Evolutionary conservation across 192 early-diverging fungal species (phyloP).

Genomic region (Coemansia sp.): DNA sequence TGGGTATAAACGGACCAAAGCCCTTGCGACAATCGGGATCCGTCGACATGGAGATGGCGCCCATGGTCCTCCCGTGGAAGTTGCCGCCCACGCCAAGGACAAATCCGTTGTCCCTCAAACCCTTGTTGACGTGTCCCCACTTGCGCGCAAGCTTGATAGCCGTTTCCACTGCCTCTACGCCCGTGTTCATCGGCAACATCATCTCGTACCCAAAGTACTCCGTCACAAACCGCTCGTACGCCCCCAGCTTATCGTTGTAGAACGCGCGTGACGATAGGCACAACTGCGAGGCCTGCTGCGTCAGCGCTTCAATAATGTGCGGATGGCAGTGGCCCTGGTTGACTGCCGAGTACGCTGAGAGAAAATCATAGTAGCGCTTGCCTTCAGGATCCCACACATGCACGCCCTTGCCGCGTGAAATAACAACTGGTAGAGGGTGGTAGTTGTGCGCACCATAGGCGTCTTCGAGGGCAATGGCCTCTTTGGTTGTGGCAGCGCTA

Average conservation of each 20-base stretch:
- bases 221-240: conserved; percentile 87
- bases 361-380: conserved; percentile 73
- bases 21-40: conserved; percentile 78
- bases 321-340: conserved; percentile 96
- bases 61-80: conserved; percentile 96
- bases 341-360: conserved; percentile 75
- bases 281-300: conserved; percentile 83
- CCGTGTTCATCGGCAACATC: conserved; percentile 99
- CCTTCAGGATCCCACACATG: conserved; percentile 95
- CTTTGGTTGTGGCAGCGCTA: conserved; percentile 15
- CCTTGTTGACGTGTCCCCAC: conserved; percentile 95
- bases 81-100: conserved; percentile 84
- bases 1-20: conserved; percentile 95
- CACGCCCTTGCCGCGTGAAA: conserved; percentile 80
- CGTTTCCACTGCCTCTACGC: conserved; percentile 98
- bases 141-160: conserved; percentile 96
- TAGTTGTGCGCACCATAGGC: conserved; percentile 97
- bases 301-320: conserved; percentile 86
- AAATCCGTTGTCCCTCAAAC: conserved; percentile 74
- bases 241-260: conserved; percentile 91
- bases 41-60: conserved; percentile 91
- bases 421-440: conserved; percentile 94
- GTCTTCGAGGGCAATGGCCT: conserved; percentile 77
- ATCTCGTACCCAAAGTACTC: conserved; percentile 96
- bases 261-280: conserved; percentile 93